A percentile compares a stretch with the other conserved stretches of the same genome.
These are phyloP conservation scores for Tulasnella calospora DNA, from an alignment of 768 basidiomycete species.

Conservation along the genomic window DNA sequence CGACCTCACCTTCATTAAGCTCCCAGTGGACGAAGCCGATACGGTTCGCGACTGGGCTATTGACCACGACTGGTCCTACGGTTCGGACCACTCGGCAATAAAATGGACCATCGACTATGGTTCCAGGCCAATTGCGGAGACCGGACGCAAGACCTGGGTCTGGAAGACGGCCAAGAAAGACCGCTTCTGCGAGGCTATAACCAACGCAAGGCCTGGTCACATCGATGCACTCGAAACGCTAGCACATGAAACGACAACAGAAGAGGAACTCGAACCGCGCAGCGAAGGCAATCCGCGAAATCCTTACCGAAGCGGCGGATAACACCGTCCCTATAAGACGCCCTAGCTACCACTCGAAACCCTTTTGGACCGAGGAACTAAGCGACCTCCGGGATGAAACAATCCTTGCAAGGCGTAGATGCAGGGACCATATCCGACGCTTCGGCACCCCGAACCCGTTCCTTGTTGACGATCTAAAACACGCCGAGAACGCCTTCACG, in stretches of 20 bases:
- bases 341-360: neutral
- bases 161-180: neutral
- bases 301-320: neutral
- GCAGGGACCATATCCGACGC: no score
- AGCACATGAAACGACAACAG: no score
- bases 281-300: neutral
- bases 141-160: neutral
- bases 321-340: neutral
- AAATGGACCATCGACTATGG: conserved; percentile 6
- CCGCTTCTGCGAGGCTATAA: no score
- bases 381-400: neutral
- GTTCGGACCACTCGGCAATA: conserved; percentile 15
- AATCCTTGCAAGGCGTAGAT: neutral
- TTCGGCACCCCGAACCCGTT: no score
- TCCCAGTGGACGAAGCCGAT: neutral
- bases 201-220: neutral
- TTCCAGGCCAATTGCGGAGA: neutral
- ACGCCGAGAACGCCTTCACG: neutral
- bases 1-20: conserved; percentile 25
- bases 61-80: neutral
- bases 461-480: neutral
- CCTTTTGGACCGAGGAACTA: neutral
- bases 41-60: conserved; percentile 11
- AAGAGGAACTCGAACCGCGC: neutral
- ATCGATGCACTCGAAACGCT: neutral